phyloP scores from a whole-genome alignment of 2,329 filamentous ascomycete genomes.

The Aspergillus spinulosporus region DNA sequence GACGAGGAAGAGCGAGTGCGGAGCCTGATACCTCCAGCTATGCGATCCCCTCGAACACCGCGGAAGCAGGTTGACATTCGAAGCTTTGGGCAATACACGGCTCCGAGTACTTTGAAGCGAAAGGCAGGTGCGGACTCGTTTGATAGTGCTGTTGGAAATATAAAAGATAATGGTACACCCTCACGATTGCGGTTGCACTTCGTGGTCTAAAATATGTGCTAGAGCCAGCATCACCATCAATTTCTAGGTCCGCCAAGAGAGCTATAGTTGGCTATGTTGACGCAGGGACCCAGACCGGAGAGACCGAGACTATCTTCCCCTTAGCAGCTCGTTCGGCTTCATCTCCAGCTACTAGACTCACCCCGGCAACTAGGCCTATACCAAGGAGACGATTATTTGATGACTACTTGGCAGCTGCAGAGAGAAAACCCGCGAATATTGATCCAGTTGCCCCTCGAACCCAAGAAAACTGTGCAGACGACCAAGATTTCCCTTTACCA shows the following conservation, averaged over 20 bases:
- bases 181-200: background rate
- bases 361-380: background rate
- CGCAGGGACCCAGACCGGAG: slow-evolving; percentile 1
- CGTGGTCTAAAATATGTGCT: background rate
- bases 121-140: slow-evolving; percentile 7
- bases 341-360: background rate
- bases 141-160: slow-evolving; percentile 3
- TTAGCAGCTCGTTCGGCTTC: background rate
- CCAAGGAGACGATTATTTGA: slow-evolving; percentile 6
- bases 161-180: background rate
- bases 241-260: slow-evolving; percentile 2
- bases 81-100: slow-evolving; percentile 3
- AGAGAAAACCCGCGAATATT: background rate
- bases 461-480: too few species aligned
- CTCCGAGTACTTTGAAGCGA: slow-evolving; percentile 4
- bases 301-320: background rate
- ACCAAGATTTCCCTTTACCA: background rate
- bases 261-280: background rate
- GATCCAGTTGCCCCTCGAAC: background rate
- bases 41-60: slow-evolving; percentile 8
- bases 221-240: background rate
- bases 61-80: slow-evolving; percentile 12
- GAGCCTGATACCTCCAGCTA: background rate
- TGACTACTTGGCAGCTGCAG: background rate
- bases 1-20: slow-evolving; percentile 3